Evolutionary conservation across 1,284 basidiomycete species (phyloP), one percentile per base, ranked within the genome.

Genomic region (Malassezia cuniculi): DNA sequence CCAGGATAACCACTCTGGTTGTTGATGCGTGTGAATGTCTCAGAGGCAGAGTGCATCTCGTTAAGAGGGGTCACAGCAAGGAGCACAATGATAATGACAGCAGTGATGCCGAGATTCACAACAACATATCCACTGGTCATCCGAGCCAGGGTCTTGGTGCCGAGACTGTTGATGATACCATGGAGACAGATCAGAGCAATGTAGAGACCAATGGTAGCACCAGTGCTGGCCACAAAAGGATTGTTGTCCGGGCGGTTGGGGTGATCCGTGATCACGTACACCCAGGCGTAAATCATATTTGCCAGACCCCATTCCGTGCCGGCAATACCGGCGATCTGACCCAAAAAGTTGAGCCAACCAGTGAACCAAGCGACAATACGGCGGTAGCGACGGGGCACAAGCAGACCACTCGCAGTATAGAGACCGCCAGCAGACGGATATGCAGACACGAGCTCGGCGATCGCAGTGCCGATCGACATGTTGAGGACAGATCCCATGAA

Each of bases 301-400:
- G 81, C 75, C 16, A 93, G 73, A 40, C 85, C 86, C 59, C 82
- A 90, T 68, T 89, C 86, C 2, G 84, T 86, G 2, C 82, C 85
- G 1, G 82, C 78, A 31, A 85, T 71, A 22, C 84, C 84, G 4
- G 81, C 80, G 39, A 83, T 76, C 66, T 85, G 84, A 72, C 83
- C 85, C 9, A 89, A 77, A 31, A 85, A 77, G 66, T 89, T 90
- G 35, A 90, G 55, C 54, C 59, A 66, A 27, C 63, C 56, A 15
- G 60, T 56, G 78, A 86, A 39, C 83, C 83, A 31, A 81, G 82
- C 82, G 12, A 79, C 81, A 16, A 52, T 47, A 10, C 57, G 54
- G 16, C 59, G 54, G 48, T 56, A 60, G 31, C 46, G 48, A 11
- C 42, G 41, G 1, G 63, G 63, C 0, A 66, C 63, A 14, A 66